Percentiles rank a stretch among this genome's conserved stretches.
These are phyloP conservation scores for Scytalidium lignicola DNA, from an alignment of 2,329 filamentous ascomycete genomes.

Conservation along the genomic window DNA sequence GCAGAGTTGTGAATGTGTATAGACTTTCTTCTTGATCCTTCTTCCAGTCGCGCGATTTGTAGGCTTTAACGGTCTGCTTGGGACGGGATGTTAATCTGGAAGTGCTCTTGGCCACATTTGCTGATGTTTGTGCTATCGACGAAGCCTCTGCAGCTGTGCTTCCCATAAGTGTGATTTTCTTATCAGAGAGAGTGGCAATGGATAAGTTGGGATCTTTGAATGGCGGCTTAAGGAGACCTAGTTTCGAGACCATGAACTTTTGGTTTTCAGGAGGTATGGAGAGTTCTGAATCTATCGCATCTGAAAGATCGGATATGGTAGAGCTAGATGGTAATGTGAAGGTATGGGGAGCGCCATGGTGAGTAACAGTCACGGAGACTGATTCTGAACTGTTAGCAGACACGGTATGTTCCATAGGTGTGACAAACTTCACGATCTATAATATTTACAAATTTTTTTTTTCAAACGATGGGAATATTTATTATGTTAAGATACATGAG, in stretches of 20 bases:
- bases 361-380: conserved; percentile 40
- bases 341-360: conserved; percentile 41
- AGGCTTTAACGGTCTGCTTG: conserved; percentile 31
- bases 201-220: conserved; percentile 53
- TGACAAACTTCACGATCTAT: neutral
- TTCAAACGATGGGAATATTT: no score
- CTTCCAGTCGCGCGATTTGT: conserved; percentile 40
- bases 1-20: conserved; percentile 78
- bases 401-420: conserved; percentile 10
- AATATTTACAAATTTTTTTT: no score
- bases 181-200: conserved; percentile 43
- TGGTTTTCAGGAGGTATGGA: conserved; percentile 59
- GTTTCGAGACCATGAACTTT: conserved; percentile 63
- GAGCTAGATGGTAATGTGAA: conserved; percentile 40
- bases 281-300: conserved; percentile 49
- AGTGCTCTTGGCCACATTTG: conserved; percentile 44
- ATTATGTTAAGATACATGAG: conserved; percentile 5
- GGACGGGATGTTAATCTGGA: conserved; percentile 26
- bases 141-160: conserved; percentile 55
- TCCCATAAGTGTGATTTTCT: conserved; percentile 63
- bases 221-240: conserved; percentile 58
- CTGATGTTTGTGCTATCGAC: conserved; percentile 45
- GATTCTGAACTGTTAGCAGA: conserved; percentile 21
- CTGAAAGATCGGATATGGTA: conserved; percentile 54
- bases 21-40: conserved; percentile 42